Evolutionary conservation across 345 rosid genomes (phyloP), one percentile per base, ranked within the genome.

Genomic region (Citrus sinensis): DNA sequence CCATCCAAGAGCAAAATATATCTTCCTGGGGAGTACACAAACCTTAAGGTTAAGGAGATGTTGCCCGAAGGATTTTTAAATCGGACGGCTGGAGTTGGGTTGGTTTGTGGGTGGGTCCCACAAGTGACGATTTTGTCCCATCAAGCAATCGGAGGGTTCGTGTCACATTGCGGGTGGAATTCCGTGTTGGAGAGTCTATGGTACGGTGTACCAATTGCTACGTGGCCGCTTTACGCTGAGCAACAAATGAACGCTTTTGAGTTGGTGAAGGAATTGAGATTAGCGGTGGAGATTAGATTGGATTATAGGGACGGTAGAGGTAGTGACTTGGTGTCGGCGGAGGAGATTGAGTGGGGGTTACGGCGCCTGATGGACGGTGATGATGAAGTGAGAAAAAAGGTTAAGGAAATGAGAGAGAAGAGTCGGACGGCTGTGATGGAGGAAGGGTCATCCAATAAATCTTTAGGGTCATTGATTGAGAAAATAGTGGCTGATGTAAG

Each of bases 331-430:
- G 84, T 78, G 51, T 2, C 9, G 29, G 74, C 58, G 5, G 70
- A 64, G 17, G 88, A 85, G 37, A 82, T 86, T 1, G 89, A 82
- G 81, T 74, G 62, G 66, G 89, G 74, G 22, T 62, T 90, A 5
- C 74, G 11, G 40, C 13, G 77, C 1, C 9, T 87, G 80, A 85
- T 86, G 91, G 86, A 82, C 60, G 8, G 51, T 3, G 85, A 75
- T 2, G 70, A 67, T 62, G 81, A 87, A 1, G 63, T 74, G 2
- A 87, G 90, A 78, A 76, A 70, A 13, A 81, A 32, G 60, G 88
- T 84, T 58, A 83, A 78, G 70, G 79, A 81, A 32, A 70, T 77
- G 74, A 82, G 83, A 7, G 72, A 74, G 6, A 82, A 29, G 71
- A 70, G 88, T 35, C 80, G 84, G 16, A 42, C 20, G 32, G 84